Conservation (phyloP, 192 early-diverging fungal species). For the Backusella australiensis region DNA sequence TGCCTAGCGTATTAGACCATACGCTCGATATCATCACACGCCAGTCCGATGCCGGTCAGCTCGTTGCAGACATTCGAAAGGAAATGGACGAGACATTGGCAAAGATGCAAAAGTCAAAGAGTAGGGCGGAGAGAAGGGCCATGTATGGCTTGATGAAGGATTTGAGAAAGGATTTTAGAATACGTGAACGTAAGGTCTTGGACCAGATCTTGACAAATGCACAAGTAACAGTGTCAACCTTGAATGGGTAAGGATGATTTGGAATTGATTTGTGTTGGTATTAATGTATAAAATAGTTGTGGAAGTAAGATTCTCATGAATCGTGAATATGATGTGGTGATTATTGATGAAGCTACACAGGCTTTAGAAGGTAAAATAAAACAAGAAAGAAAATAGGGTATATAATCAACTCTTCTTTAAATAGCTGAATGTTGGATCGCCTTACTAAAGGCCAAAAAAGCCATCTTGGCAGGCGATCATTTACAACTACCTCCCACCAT, state of each 20-base stretch:
- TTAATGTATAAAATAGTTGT: constrained; percentile 22
- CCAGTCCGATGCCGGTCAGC: constrained; percentile 65
- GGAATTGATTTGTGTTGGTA: neutral
- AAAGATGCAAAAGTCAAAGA: constrained; percentile 61
- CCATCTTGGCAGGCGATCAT: constrained; percentile 89
- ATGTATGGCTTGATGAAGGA: constrained; percentile 64
- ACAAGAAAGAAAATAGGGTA: neutral
- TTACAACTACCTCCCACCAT: constrained; percentile 88
- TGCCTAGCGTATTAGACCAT: constrained; percentile 63
- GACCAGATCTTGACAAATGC: constrained; percentile 54
- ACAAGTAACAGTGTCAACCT: constrained; percentile 73
- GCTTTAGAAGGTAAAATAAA: constrained; percentile 46
- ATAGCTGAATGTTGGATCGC: constrained; percentile 88
- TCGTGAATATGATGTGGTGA: constrained; percentile 74
- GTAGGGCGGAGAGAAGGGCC: constrained; percentile 55
- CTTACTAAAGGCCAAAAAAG: constrained; percentile 63
- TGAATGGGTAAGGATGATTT: constrained; percentile 56
- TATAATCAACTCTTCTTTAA: neutral
- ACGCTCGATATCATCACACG: constrained; percentile 69
- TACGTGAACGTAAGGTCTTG: constrained; percentile 69
- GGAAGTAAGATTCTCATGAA: constrained; percentile 42
- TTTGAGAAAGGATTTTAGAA: constrained; percentile 65
- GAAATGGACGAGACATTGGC: constrained; percentile 73
- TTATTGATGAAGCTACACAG: constrained; percentile 92
- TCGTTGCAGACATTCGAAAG: constrained; percentile 71